Evolutionary conservation across 1,284 basidiomycete genomes (phyloP), one percentile per base, ranked within the genome.

Genomic region (Sanghuangporus sanghuang): DNA sequence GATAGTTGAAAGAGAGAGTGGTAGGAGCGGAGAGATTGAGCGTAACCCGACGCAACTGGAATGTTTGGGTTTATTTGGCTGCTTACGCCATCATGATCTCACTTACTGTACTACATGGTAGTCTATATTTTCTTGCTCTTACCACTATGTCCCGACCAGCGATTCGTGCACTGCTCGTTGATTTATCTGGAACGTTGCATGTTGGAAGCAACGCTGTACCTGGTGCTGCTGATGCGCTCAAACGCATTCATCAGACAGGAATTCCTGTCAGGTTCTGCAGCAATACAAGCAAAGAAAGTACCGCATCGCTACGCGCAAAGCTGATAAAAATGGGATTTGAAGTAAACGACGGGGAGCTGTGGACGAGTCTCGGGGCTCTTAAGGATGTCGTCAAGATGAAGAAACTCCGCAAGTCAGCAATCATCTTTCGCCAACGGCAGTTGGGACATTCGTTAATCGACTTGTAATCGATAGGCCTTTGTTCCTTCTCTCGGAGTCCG

Each of bases 151-250:
- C 56, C 38, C 70, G 74, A 52, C 80, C 80, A 9, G 59, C 65
- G 12, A 77, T 85, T 42, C 72, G 73, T 3, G 86, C 81, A 0
- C 69, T 90, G 0, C 79, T 90, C 27, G 81, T 90, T 64, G 89
- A 90, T 68, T 79, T 90, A 14, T 88, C 85, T 11, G 89, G 89
- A 0, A 91, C 85, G 1, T 73, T 91, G 3, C 82, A 89, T 60
- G 74, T 87, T 54, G 87, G 84, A 39, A 72, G 77, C 1, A 72
- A 72, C 0, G 77, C 85, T 0, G 86, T 80, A 0, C 77, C 78
- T 0, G 71, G 76, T 14, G 86, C 89, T 0, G 78, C 80, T 0
- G 67, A 76, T 0, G 85, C 87, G 0, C 71, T 90, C 14, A 69
- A 73, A 0, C 75, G 76, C 9, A 75, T 91, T 2, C 76, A 82